Evolutionary conservation across 768 basidiomycete species (phyloP), one percentile per base, ranked within the genome.

Genomic region (Termitomyces bulborhizus): DNA sequence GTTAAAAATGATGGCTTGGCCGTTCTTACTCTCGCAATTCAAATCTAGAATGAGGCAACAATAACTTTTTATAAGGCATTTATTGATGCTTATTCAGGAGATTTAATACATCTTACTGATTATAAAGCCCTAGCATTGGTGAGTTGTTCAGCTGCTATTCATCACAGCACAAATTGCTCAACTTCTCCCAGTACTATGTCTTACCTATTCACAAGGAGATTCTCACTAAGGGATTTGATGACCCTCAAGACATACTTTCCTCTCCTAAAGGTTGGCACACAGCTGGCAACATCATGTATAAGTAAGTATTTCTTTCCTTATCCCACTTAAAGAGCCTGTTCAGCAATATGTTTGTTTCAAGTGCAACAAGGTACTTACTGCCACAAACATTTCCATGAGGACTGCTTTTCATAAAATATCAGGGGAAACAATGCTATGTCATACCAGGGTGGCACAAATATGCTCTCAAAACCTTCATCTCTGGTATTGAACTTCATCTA

Each of bases 41-140:
- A 74, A 43, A 66, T 75, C 24, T 64, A 65, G 46, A 72, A 73
- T 54, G 60, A 67, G 13, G 56, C 60, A 1, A 61, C 64, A 3
- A 65, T 78, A 43, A 71, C 76, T 8, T 85, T 79, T 77, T 76
- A 73, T 59, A 78, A 85, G 65, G 82, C 79, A 0, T 81, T 79
- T 55, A 74, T 85, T 44, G 82, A 84, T 59, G 82, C 79, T 6
- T 76, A 78, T 57, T 69, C 75, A 16, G 78, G 78, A 16, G 76
- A 78, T 31, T 61, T 84, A 36, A 63, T 81, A 26, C 71, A 74
- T 16, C 71, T 80, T 21, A 76, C 76, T 32, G 79, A 85, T 62
- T 83, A 81, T 65, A 80, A 77, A 32, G 62, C 73, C 7, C 65
- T 73, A 32, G 74, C 74, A 15, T 68, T 76, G 6, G 75, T 78